A percentile compares a stretch with the other conserved stretches of the same genome.
phyloP scores from a whole-genome alignment of 768 basidiomycete species.

The Auricularia sp. region DNA sequence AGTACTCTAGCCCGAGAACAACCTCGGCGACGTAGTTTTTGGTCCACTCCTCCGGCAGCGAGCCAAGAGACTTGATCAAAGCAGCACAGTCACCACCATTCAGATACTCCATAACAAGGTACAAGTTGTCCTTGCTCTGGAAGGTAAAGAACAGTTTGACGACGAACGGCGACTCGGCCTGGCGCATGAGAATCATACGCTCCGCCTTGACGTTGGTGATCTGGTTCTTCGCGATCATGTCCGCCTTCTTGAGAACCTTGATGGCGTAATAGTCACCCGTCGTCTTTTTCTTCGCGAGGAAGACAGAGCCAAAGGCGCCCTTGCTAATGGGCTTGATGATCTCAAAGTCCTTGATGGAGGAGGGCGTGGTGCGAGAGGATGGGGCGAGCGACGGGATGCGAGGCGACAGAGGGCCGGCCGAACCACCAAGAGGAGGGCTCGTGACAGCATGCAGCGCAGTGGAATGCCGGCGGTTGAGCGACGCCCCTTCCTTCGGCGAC shows the following conservation, averaged over 20 bases:
- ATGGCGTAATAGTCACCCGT: constrained; percentile 99
- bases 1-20: constrained; percentile 85
- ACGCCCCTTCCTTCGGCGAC: constrained; percentile 35
- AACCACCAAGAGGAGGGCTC: constrained; percentile 33
- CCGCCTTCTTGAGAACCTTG: constrained; percentile 99
- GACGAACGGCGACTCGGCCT: constrained; percentile 95
- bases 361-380: constrained; percentile 64
- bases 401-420: constrained; percentile 64
- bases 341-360: constrained; percentile 98
- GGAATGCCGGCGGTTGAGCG: constrained; percentile 63
- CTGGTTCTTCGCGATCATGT: constrained; percentile 99
- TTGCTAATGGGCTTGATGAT: constrained; percentile 99
- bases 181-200: constrained; percentile 98
- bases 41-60: constrained; percentile 92
- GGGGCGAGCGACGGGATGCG: constrained; percentile 72
- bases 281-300: constrained; percentile 93
- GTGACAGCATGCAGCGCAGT: constrained; percentile 47
- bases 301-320: constrained; percentile 97
- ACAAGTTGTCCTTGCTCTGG: constrained; percentile 97
- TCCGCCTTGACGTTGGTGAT: constrained; percentile 99
- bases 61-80: constrained; percentile 90
- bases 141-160: constrained; percentile 98
- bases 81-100: constrained; percentile 98
- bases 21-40: constrained; percentile 95
- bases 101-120: constrained; percentile 98